phyloP scores from a whole-genome alignment of 768 basidiomycete genomes.

The Galerina marginata region DNA sequence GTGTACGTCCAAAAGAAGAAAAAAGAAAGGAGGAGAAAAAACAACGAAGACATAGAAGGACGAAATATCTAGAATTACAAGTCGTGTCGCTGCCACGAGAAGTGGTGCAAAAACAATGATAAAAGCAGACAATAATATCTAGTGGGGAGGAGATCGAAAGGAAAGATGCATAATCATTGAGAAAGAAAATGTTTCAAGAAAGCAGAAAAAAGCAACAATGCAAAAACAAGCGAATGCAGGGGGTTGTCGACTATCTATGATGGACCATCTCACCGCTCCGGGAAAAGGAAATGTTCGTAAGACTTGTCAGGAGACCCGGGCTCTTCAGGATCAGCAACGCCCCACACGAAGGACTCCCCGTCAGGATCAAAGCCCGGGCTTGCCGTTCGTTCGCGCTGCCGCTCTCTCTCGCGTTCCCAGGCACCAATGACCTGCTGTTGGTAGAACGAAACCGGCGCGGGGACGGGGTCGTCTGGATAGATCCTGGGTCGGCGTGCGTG shows the following conservation, averaged over 20 bases:
- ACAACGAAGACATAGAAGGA: too few species aligned
- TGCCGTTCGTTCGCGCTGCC: conserved; percentile 19
- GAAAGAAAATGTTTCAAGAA: background rate
- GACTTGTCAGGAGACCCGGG: conserved; percentile 42
- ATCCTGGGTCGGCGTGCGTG: conserved; percentile 2
- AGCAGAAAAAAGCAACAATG: background rate
- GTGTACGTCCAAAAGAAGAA: background rate
- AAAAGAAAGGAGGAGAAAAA: background rate
- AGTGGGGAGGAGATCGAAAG: background rate
- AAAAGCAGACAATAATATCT: background rate
- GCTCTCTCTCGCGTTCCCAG: conserved; percentile 24
- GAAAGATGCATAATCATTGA: background rate
- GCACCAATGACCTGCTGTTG: conserved; percentile 28
- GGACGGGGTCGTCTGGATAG: background rate
- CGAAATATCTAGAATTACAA: too few species aligned
- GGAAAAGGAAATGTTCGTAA: conserved; percentile 45
- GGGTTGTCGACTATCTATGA: background rate
- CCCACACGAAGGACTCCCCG: conserved; percentile 37
- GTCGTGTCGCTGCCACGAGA: background rate
- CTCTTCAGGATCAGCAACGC: conserved; percentile 13
- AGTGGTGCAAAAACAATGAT: background rate
- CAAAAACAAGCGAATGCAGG: background rate
- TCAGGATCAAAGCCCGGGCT: conserved; percentile 42
- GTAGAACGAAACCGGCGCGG: conserved; percentile 24
- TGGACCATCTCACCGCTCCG: conserved; percentile 43